Evolutionary conservation across 2,329 filamentous ascomycete genomes (phyloP).

Genomic region (Hypocrella siamensis): DNA sequence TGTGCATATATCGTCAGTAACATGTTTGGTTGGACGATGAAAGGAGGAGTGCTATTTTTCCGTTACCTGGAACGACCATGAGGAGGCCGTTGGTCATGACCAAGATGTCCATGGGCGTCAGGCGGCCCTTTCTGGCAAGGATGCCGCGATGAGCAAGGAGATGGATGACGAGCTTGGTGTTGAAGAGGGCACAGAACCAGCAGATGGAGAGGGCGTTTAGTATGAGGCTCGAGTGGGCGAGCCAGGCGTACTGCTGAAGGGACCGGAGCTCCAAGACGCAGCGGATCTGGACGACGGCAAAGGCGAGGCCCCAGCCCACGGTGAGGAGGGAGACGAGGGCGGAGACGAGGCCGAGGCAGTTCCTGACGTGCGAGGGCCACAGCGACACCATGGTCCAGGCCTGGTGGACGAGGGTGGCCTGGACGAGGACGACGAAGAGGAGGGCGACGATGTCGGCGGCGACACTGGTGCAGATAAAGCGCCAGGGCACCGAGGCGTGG

Average conservation of each 20-base stretch:
- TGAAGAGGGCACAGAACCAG: constrained; percentile 42
- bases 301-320: constrained; percentile 16
- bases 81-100: constrained; percentile 39
- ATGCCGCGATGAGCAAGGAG: constrained; percentile 30
- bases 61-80: constrained; percentile 39
- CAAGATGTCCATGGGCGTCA: constrained; percentile 37
- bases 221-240: constrained; percentile 21
- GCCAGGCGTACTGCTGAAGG: constrained; percentile 15
- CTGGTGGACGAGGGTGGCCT: constrained; percentile 33
- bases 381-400: constrained; percentile 35
- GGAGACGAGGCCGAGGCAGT: constrained; percentile 15
- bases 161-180: constrained; percentile 31
- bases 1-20: not conserved
- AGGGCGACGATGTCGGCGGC: constrained; percentile 25
- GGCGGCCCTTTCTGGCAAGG: constrained; percentile 22
- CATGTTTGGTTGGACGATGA: not conserved
- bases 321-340: constrained; percentile 16
- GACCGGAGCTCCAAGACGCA: constrained; percentile 11
- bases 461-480: constrained; percentile 20
- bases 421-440: constrained; percentile 27
- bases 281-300: constrained; percentile 19
- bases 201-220: constrained; percentile 25
- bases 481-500: constrained; percentile 26
- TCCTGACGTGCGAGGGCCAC: constrained; percentile 24
- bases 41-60: constrained; percentile 4